phyloP scores from a whole-genome alignment of 169 alveolate genomes.

The Eimeria tenella region DNA sequence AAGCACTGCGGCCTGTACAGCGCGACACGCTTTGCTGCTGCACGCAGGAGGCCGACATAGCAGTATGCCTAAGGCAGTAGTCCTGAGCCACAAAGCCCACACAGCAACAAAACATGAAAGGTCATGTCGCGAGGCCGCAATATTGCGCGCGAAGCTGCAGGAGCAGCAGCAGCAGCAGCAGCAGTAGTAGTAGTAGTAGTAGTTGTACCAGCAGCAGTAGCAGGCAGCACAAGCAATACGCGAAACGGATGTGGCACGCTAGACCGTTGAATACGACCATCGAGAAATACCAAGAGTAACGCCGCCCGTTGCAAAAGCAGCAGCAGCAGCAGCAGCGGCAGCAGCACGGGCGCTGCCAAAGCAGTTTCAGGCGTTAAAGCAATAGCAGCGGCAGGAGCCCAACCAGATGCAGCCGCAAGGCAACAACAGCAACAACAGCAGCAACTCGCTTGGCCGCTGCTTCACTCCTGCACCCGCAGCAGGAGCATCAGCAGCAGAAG shows the following conservation, averaged over 20 bases:
- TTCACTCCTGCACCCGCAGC: background rate
- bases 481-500: background rate
- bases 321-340: too few species aligned
- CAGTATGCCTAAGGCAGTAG: background rate
- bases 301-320: too few species aligned
- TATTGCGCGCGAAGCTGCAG: too few species aligned
- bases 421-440: background rate
- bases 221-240: background rate
- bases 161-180: background rate
- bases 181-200: background rate
- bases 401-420: too few species aligned
- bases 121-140: background rate
- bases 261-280: too few species aligned
- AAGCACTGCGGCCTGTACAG: background rate
- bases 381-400: background rate
- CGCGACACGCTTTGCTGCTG: slow-evolving; percentile 28
- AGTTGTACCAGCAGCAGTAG: background rate
- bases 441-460: background rate
- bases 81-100: background rate
- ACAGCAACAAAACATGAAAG: background rate
- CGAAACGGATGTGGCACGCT: background rate
- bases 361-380: background rate
- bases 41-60: background rate
- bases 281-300: too few species aligned
- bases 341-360: too few species aligned